These are phyloP conservation scores for Aspergillus pseudoterreus DNA, from an alignment of 2,329 filamentous ascomycete genomes.

Conservation along the genomic window DNA sequence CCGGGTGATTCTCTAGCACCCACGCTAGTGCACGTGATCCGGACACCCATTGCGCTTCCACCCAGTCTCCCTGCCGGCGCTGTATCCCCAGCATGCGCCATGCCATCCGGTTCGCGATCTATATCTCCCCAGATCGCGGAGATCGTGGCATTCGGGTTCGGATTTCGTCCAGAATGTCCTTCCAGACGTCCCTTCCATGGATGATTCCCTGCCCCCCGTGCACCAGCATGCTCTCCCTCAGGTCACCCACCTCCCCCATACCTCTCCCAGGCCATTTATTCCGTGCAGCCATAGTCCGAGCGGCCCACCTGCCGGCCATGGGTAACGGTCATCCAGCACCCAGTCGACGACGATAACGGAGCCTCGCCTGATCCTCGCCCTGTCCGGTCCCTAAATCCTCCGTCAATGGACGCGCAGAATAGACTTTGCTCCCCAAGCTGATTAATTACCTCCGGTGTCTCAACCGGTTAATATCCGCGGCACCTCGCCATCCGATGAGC, in stretches of 20 bases:
- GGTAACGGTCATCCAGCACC: neutral
- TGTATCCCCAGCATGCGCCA: constrained; percentile 9
- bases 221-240: neutral
- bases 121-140: neutral
- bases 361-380: neutral
- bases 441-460: constrained; percentile 8
- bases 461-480: constrained; percentile 1
- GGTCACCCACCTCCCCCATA: neutral
- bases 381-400: neutral
- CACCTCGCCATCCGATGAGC: neutral
- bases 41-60: constrained; percentile 30
- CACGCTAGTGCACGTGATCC: constrained; percentile 22
- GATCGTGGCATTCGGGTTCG: neutral
- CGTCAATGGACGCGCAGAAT: neutral
- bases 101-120: neutral
- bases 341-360: constrained; percentile 1
- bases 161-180: neutral
- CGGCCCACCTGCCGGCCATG: constrained; percentile 3
- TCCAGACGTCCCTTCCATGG: neutral
- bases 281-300: constrained; percentile 7
- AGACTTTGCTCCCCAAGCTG: constrained; percentile 3
- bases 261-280: constrained; percentile 2
- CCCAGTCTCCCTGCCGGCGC: constrained; percentile 23
- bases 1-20: constrained; percentile 35
- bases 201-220: neutral